A percentile compares a stretch with the other conserved stretches of the same genome.
Conservation (phyloP, 306 rosid species). For the Quercus aquifolioides region DNA sequence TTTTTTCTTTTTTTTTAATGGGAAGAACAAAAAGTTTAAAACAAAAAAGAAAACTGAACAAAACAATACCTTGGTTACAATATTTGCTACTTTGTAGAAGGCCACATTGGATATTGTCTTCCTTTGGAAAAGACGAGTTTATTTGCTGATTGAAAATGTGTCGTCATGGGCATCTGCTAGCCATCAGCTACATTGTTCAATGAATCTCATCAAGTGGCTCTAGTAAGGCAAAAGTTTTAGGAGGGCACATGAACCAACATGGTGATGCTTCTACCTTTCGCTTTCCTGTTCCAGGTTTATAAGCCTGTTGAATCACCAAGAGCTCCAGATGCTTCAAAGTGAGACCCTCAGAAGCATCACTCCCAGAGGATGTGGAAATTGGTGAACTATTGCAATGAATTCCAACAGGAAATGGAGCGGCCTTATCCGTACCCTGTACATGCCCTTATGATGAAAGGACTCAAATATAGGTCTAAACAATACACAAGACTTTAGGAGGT, state of each 20-base stretch:
- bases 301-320: not conserved
- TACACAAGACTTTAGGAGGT: conserved; percentile 80
- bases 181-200: conserved; percentile 28
- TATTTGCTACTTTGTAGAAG: too few relatives aligned
- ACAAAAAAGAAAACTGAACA: not conserved
- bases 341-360: too few relatives aligned
- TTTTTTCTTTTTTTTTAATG: not conserved
- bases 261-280: conserved; percentile 61
- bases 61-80: too few relatives aligned
- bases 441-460: conserved; percentile 27
- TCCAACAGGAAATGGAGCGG: conserved; percentile 80
- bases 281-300: conserved; percentile 16
- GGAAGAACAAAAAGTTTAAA: not conserved
- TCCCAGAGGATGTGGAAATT: too few relatives aligned
- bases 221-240: conserved; percentile 78
- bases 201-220: conserved; percentile 48
- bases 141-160: conserved; percentile 15
- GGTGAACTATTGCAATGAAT: conserved; percentile 18
- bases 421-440: conserved; percentile 34
- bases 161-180: not conserved
- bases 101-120: too few relatives aligned
- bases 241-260: conserved; percentile 79
- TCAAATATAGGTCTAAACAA: conserved; percentile 77
- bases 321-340: conserved; percentile 58
- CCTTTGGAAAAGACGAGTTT: not conserved